Evolutionary conservation across 306 rosid genomes (phyloP).

Genomic region (Trifolium fragiferum): DNA sequence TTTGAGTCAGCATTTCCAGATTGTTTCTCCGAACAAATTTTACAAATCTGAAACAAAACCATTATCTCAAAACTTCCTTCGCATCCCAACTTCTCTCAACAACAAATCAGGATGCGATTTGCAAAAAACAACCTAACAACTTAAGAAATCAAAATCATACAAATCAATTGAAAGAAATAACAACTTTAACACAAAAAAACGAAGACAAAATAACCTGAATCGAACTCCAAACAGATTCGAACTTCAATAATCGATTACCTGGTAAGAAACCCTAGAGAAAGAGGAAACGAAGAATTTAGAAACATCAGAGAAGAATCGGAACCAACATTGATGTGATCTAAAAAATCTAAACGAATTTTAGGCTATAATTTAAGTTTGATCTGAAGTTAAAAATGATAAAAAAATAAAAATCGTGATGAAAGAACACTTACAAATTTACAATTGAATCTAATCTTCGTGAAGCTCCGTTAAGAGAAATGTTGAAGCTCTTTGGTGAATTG

Average conservation of each 20-base stretch:
- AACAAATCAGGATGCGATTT: constrained; percentile 12
- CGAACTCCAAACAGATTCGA: not conserved
- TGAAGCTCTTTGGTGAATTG: not conserved
- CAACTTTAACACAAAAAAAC: not conserved
- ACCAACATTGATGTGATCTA: not conserved
- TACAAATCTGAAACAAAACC: not conserved
- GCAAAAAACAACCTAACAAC: constrained; percentile 20
- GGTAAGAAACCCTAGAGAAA: constrained; percentile 28
- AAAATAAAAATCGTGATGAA: not conserved
- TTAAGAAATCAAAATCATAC: not conserved
- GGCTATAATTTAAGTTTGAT: constrained; percentile 11
- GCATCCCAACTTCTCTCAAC: not conserved
- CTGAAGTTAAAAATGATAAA: constrained; percentile 6
- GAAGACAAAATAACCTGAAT: constrained; percentile 20
- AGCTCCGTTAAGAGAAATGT: constrained; percentile 13
- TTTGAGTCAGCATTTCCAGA: constrained; percentile 9
- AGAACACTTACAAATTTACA: constrained; percentile 36
- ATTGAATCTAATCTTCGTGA: not conserved
- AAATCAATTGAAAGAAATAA: constrained; percentile 5
- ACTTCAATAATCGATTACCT: not conserved
- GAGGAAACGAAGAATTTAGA: constrained; percentile 11
- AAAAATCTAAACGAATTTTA: not conserved
- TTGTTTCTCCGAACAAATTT: not conserved
- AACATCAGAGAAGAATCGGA: not conserved
- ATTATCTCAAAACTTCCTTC: constrained; percentile 11